Evolutionary conservation across 2,329 filamentous ascomycete species (phyloP), one percentile per base, ranked within the genome.

Genomic region (Ceratocystis smalleyi): DNA sequence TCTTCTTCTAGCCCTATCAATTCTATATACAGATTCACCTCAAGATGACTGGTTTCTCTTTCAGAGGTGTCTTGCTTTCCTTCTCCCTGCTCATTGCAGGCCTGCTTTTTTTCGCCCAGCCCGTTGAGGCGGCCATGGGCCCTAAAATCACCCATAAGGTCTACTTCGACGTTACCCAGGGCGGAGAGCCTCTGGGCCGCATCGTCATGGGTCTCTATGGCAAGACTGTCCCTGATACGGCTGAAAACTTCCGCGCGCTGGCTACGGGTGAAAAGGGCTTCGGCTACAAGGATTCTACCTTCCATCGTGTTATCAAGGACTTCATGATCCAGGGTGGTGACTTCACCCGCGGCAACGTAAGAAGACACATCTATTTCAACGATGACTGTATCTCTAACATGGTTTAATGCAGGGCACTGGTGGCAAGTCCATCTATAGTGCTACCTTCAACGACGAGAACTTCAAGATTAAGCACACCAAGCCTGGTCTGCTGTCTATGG

Each of bases 91-190:
- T 96, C 72, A 74, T 95, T 71, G 85, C 88, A 71, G 79, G 82
- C 70, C 79, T 92, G 73, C 77, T 91, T 69, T 83, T 89, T 78
- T 84, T 95, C 73, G 81, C 87, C 69, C 86, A 90, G 76, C 82
- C 83, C 43, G 84, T 83, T 67, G 84, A 88, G 70, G 88, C 88
- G 64, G 79, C 79, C 69, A 90, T 92, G 79, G 92, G 94, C 59
- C 92, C 90, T 68, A 95, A 94, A 84, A 92, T 96, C 79, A 96
- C 91, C 71, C 81, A 89, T 81, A 96, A 95, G 84, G 90, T 94
- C 76, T 94, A 84, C 81, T 92, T 95, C 75, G 89, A 94, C 75
- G 85, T 95, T 69, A 77, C 81, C 71, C 85, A 90, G 72, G 89
- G 86, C 71, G 89, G 89, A 68, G 79, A 90, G 76, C 74, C 81